Conservation (phyloP, 306 rosid genomes). For the Prunus davidiana region DNA sequence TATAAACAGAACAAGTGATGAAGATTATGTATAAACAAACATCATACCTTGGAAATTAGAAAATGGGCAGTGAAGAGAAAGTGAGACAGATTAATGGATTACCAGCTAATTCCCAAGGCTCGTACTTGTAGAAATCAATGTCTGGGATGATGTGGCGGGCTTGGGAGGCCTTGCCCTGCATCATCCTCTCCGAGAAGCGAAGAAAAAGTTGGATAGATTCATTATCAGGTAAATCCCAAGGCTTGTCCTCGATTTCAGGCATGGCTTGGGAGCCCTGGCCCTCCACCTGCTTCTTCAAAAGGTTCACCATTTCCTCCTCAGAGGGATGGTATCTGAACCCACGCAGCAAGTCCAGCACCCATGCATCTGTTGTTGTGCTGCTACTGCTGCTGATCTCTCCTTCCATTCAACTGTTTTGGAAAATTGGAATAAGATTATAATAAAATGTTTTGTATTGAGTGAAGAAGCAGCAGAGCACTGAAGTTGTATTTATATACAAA, state of each 20-base stretch:
- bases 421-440: no score
- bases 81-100: background rate
- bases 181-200: constrained; percentile 39
- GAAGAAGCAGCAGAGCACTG: background rate
- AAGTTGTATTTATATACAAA: background rate
- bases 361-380: background rate
- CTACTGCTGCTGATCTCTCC: background rate
- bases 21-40: background rate
- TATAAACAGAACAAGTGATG: background rate
- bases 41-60: background rate
- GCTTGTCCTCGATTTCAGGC: constrained; percentile 38
- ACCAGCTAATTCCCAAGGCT: constrained; percentile 58
- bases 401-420: background rate
- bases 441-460: background rate
- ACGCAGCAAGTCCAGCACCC: background rate
- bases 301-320: background rate
- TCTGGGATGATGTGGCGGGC: constrained; percentile 22
- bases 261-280: constrained; percentile 15
- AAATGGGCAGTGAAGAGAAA: background rate
- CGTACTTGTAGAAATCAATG: constrained; percentile 42
- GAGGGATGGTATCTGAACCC: background rate
- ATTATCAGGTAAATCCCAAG: constrained; percentile 50
- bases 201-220: background rate
- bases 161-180: constrained; percentile 9
- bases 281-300: constrained; percentile 30